These are phyloP conservation scores for Carex scoparia DNA, from an alignment of 176 grass and related monocot species.

Conservation along the genomic window DNA sequence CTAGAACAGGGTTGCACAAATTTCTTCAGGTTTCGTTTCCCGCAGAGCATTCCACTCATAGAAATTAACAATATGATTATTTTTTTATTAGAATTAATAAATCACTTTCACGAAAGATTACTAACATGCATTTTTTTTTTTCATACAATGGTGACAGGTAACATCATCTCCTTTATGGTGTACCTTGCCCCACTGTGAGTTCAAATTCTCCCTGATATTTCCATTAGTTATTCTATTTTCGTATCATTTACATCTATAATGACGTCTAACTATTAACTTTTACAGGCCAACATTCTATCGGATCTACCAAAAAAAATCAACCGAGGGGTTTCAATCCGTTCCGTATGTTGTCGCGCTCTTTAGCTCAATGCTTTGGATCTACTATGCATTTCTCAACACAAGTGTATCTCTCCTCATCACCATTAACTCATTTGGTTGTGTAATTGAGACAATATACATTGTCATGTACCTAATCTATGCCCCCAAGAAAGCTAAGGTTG, in stretches of 20 bases:
- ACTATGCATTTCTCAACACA: constrained; percentile 67
- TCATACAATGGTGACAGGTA: constrained; percentile 38
- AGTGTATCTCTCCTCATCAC: constrained; percentile 59
- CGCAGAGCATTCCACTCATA: background rate
- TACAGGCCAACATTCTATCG: constrained; percentile 75
- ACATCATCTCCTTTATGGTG: constrained; percentile 81
- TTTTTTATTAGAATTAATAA: background rate
- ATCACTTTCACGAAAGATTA: background rate
- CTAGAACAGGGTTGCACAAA: background rate
- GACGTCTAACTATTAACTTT: background rate
- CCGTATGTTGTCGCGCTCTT: constrained; percentile 88
- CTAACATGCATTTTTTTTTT: constrained; percentile 9
- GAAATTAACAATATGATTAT: background rate
- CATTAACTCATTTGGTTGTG: constrained; percentile 59
- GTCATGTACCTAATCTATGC: constrained; percentile 55
- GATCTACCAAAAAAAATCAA: constrained; percentile 67
- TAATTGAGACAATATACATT: constrained; percentile 86
- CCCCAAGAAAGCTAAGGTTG: constrained; percentile 41
- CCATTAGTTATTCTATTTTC: background rate
- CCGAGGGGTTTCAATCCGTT: constrained; percentile 72
- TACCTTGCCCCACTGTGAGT: constrained; percentile 76
- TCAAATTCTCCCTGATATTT: background rate
- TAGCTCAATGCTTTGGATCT: constrained; percentile 89
- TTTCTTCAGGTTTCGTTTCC: background rate
- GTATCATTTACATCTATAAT: background rate